Evolutionary conservation across 2,329 filamentous ascomycete species (phyloP).

Genomic region (Pochonia chlamydosporia): DNA sequence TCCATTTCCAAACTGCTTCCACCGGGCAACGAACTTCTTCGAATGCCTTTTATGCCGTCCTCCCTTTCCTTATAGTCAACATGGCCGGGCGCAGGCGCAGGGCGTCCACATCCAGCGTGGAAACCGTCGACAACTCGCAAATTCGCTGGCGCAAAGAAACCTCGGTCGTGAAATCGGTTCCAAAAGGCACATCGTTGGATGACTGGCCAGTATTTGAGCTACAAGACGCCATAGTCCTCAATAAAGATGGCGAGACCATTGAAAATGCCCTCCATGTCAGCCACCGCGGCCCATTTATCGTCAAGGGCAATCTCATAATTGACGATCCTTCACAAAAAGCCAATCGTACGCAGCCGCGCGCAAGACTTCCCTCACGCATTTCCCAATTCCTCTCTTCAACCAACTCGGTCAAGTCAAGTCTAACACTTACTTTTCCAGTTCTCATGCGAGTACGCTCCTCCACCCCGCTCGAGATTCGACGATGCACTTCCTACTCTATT

Average conservation of each 20-base stretch:
- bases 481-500: conserved; percentile 46
- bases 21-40: not conserved
- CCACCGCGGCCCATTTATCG: conserved; percentile 52
- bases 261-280: conserved; percentile 58
- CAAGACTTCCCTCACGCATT: not conserved
- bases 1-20: not conserved
- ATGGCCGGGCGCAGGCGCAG: conserved; percentile 36
- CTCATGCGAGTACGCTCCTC: conserved; percentile 25
- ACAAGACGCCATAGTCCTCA: conserved; percentile 53
- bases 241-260: conserved; percentile 44
- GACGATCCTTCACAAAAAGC: conserved; percentile 33
- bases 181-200: conserved; percentile 29
- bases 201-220: conserved; percentile 60
- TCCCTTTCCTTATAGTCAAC: conserved; percentile 6
- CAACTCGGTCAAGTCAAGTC: not conserved
- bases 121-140: conserved; percentile 33
- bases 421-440: conserved; percentile 16
- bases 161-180: conserved; percentile 24
- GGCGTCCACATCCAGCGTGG: conserved; percentile 39
- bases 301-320: conserved; percentile 54
- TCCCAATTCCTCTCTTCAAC: not conserved
- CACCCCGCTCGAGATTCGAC: conserved; percentile 47
- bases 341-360: conserved; percentile 26
- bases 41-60: not conserved
- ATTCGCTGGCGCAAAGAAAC: conserved; percentile 28